Evolutionary conservation across 805 yeast genomes (phyloP).

Genomic region (Pichia sporocuriosa): DNA sequence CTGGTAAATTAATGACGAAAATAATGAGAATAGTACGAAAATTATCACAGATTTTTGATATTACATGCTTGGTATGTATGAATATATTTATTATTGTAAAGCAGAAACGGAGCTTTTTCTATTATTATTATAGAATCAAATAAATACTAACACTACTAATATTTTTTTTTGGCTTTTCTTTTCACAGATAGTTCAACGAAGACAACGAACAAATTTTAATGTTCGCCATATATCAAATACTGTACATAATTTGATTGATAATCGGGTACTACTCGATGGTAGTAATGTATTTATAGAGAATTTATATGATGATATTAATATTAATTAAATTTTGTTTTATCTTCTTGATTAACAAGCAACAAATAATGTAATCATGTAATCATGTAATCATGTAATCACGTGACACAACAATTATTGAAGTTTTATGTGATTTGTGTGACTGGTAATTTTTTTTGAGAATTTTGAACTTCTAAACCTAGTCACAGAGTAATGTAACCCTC

Average conservation of each 20-base stretch:
- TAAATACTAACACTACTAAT: neutral
- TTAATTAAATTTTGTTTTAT: too few species aligned
- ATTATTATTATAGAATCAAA: neutral
- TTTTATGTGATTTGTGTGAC: neutral
- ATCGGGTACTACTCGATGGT: conserved; percentile 11
- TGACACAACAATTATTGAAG: too few species aligned
- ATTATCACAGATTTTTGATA: conserved; percentile 16
- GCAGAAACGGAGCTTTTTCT: too few species aligned
- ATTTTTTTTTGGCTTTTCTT: neutral
- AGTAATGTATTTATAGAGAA: neutral
- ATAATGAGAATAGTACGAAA: conserved; percentile 18
- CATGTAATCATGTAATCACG: too few species aligned
- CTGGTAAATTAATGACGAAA: conserved; percentile 2
- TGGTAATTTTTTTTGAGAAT: too few species aligned
- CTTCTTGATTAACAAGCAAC: too few species aligned
- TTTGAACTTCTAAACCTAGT: too few species aligned
- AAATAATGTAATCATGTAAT: too few species aligned
- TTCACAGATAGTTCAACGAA: conserved; percentile 1
- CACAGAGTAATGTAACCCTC: too few species aligned
- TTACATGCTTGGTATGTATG: conserved; percentile 20
- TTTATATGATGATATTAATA: too few species aligned
- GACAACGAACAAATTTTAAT: conserved; percentile 10
- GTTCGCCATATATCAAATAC: conserved; percentile 19
- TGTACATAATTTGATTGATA: conserved; percentile 20
- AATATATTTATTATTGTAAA: too few species aligned